Evolutionary conservation across 768 basidiomycete species (phyloP).

Genomic region (Mycena capillaripes): DNA sequence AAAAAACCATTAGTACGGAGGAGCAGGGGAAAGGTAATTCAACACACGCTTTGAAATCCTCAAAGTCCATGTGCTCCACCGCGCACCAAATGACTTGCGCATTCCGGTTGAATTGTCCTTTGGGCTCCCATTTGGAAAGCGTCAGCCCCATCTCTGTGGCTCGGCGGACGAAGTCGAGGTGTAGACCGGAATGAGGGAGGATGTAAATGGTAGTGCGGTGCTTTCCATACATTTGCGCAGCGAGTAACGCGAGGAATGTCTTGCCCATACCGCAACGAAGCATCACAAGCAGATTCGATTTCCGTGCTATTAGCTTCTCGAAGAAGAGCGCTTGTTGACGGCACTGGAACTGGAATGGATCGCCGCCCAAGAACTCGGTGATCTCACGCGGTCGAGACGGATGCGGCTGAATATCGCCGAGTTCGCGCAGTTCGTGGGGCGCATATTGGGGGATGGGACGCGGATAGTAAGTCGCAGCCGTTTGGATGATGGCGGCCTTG

Average conservation of each 20-base stretch:
- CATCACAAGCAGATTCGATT: background rate
- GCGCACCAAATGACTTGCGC: background rate
- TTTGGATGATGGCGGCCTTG: too few species aligned
- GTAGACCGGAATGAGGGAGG: background rate
- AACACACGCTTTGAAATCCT: background rate
- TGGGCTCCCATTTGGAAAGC: background rate
- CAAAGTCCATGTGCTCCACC: background rate
- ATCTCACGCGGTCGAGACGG: background rate
- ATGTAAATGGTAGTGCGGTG: background rate
- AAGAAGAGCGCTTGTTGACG: background rate
- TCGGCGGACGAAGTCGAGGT: background rate
- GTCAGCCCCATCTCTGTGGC: background rate
- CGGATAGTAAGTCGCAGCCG: background rate
- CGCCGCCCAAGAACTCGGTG: background rate
- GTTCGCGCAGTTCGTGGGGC: background rate
- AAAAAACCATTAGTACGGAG: too few species aligned
- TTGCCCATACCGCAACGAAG: background rate
- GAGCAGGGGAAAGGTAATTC: too few species aligned
- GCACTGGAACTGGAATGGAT: background rate
- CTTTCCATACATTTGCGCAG: background rate
- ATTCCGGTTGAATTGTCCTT: background rate
- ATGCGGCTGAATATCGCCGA: background rate
- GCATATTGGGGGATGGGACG: background rate
- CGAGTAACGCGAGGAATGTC: background rate
- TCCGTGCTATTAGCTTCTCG: background rate